Conservation (phyloP, 2,329 filamentous ascomycete genomes). For the Endoconidiophora polonica region DNA sequence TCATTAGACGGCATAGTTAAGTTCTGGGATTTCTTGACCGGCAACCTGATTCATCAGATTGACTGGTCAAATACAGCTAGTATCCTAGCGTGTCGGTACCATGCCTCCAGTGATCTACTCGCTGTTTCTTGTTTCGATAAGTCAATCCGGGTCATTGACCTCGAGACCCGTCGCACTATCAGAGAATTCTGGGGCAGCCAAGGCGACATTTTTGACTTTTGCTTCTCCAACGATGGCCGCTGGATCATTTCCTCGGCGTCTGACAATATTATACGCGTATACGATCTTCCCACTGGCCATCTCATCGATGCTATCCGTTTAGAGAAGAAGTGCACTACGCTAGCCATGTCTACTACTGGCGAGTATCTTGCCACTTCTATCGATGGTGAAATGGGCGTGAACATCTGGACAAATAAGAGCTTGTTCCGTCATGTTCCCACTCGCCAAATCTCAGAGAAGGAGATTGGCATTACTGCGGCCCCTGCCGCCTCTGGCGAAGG, state of each 20-base stretch:
- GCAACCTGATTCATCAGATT: constrained; percentile 61
- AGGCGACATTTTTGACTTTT: constrained; percentile 59
- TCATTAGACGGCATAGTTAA: constrained; percentile 84
- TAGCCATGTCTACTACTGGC: constrained; percentile 77
- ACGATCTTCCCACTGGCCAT: constrained; percentile 92
- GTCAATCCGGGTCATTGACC: constrained; percentile 75
- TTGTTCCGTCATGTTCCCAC: constrained; percentile 82
- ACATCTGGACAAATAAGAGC: constrained; percentile 88
- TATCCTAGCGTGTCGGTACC: constrained; percentile 64
- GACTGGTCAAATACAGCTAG: constrained; percentile 47
- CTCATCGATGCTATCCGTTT: constrained; percentile 82
- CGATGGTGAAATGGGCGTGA: constrained; percentile 69
- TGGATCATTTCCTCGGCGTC: constrained; percentile 85
- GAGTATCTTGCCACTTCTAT: constrained; percentile 89
- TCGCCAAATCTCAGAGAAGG: constrained; percentile 62
- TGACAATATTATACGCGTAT: constrained; percentile 66
- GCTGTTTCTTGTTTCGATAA: constrained; percentile 81
- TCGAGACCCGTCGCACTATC: constrained; percentile 78
- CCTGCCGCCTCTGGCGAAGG: constrained; percentile 74
- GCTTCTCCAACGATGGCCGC: constrained; percentile 80
- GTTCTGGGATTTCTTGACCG: constrained; percentile 92
- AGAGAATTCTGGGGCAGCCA: constrained; percentile 80
- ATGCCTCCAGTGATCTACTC: constrained; percentile 66
- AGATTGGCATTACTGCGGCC: constrained; percentile 46
- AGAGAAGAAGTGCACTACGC: constrained; percentile 59